phyloP scores from a whole-genome alignment of 108 stramenopile genomes.

The Mediolabrus comicus region DNA sequence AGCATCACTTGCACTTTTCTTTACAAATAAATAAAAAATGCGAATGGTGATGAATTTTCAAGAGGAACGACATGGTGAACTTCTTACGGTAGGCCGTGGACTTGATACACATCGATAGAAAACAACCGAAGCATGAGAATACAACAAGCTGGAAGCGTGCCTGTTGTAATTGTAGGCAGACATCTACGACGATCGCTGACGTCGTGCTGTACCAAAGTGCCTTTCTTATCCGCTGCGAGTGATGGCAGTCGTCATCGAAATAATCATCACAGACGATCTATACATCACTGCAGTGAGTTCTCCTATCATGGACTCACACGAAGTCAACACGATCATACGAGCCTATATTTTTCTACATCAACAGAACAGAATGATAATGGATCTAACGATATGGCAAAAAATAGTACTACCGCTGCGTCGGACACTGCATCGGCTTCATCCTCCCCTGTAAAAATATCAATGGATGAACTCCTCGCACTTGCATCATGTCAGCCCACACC shows the following conservation, averaged over 20 bases:
- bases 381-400: not conserved
- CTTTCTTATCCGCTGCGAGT: not conserved
- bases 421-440: not conserved
- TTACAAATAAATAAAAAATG: too few species aligned
- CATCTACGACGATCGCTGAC: not conserved
- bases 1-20: too few species aligned
- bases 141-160: not conserved
- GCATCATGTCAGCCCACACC: slow-evolving; percentile 81
- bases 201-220: not conserved
- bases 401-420: not conserved
- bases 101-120: not conserved
- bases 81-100: too few species aligned
- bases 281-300: not conserved
- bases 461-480: slow-evolving; percentile 67
- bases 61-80: too few species aligned
- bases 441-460: slow-evolving; percentile 32
- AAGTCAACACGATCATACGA: not conserved
- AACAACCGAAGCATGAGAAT: not conserved
- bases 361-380: not conserved
- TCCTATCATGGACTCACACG: not conserved
- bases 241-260: not conserved
- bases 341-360: not conserved
- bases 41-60: too few species aligned
- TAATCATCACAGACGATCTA: not conserved
- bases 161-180: not conserved